Evolutionary conservation across 306 rosid species (phyloP).

Genomic region (Dryas alaskensis): DNA sequence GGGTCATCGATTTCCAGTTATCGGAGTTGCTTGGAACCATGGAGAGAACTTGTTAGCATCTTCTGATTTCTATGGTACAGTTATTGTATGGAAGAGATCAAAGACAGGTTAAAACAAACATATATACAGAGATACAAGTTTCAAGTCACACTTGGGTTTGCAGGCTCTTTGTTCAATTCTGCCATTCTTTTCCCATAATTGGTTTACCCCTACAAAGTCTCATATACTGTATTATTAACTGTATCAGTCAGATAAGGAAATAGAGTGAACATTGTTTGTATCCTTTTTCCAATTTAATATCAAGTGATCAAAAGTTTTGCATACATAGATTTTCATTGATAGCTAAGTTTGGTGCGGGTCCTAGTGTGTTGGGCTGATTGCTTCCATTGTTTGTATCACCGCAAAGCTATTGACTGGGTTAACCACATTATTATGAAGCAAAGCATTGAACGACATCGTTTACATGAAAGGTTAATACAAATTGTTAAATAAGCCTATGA

Average conservation of each 20-base stretch:
- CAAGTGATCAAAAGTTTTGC: not conserved
- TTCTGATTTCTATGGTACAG: conserved; percentile 82
- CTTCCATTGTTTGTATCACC: no score
- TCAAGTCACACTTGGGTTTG: not conserved
- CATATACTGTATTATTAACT: conserved; percentile 5
- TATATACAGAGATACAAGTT: conserved; percentile 1
- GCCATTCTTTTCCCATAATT: conserved; percentile 8
- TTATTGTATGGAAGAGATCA: conserved; percentile 95
- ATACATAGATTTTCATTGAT: no score
- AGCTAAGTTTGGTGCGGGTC: no score
- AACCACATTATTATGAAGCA: no score
- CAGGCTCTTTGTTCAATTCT: conserved; percentile 4
- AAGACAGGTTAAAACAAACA: conserved; percentile 47
- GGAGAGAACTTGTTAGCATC: conserved; percentile 95
- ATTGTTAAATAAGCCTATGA: no score
- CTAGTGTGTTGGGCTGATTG: no score
- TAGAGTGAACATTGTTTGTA: not conserved
- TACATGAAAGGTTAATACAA: no score
- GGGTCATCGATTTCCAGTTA: conserved; percentile 97
- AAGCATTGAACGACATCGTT: no score
- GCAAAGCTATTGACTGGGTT: no score
- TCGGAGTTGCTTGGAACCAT: conserved; percentile 87
- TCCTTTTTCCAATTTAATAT: not conserved
- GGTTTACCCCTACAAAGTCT: not conserved
- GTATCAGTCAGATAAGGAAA: conserved; percentile 11